Evolutionary conservation across 1,284 basidiomycete species (phyloP).

Genomic region (Ganoderma meredithae): DNA sequence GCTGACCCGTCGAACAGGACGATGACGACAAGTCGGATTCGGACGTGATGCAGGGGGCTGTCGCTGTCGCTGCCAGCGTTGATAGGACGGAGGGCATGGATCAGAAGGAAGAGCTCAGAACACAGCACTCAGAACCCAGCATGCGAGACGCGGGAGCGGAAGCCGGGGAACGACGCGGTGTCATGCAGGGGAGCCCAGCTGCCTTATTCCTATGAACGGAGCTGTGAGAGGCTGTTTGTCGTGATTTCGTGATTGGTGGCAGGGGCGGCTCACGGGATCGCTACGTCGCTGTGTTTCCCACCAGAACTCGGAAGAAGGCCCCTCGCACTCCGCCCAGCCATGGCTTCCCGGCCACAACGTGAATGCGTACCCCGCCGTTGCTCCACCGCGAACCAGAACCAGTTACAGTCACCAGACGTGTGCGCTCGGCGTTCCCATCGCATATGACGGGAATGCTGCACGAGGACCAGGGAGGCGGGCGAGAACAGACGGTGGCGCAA

Average conservation of each 20-base stretch:
- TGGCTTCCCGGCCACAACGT: not conserved
- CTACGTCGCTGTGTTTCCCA: not conserved
- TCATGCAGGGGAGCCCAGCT: not conserved
- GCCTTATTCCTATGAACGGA: constrained; percentile 21
- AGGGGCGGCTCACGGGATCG: constrained; percentile 21
- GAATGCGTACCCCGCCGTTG: not conserved
- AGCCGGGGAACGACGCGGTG: not conserved
- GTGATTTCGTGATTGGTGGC: not conserved
- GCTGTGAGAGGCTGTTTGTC: constrained; percentile 28
- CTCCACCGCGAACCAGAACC: not conserved
- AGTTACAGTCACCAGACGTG: not conserved
- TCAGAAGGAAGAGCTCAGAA: constrained; percentile 1
- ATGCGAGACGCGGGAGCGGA: not conserved
- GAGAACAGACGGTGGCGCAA: not conserved
- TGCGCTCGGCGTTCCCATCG: constrained; percentile 1
- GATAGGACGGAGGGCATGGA: not conserved
- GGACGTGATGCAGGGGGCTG: not conserved
- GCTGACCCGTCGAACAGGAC: not conserved
- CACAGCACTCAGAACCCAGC: no score
- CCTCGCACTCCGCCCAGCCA: no score
- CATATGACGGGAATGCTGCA: not conserved
- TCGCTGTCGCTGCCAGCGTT: not conserved
- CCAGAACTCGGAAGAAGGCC: no score
- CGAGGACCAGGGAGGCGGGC: not conserved
- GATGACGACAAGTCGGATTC: not conserved